These are phyloP conservation scores for Castanea mollissima DNA, from an alignment of 306 rosid species.

Conservation along the genomic window DNA sequence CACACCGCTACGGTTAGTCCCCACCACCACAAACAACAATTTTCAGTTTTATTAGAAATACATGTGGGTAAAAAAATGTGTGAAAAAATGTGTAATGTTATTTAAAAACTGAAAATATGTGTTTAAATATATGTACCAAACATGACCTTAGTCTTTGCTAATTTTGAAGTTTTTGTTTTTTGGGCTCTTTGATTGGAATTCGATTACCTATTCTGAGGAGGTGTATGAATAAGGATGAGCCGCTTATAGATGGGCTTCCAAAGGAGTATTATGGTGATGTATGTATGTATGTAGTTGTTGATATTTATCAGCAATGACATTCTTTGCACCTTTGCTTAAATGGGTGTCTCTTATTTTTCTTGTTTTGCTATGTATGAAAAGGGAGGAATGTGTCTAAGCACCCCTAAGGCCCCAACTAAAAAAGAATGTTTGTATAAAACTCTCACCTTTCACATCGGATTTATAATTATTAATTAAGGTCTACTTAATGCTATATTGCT, in stretches of 20 bases:
- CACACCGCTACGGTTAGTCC: constrained; percentile 44
- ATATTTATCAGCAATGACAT: not conserved
- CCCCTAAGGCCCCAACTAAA: too few relatives aligned
- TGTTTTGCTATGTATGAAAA: not conserved
- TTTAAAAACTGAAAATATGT: too few relatives aligned
- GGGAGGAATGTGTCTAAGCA: too few relatives aligned
- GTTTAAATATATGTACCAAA: too few relatives aligned
- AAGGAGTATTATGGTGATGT: constrained; percentile 92
- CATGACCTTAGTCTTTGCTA: not conserved
- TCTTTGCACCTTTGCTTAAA: not conserved
- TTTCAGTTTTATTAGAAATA: too few relatives aligned
- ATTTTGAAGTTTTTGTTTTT: not conserved
- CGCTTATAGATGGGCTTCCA: constrained; percentile 76
- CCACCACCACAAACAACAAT: not conserved
- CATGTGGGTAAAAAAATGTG: too few relatives aligned
- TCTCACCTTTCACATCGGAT: too few relatives aligned
- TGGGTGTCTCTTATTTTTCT: not conserved
- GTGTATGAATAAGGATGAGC: constrained; percentile 51
- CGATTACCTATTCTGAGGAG: constrained; percentile 44
- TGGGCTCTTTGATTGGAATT: not conserved
- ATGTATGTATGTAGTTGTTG: constrained; percentile 19
- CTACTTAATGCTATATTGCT: too few relatives aligned
- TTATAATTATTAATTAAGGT: too few relatives aligned
- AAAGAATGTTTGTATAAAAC: too few relatives aligned
- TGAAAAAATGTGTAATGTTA: too few relatives aligned